Evolutionary conservation across 73 alveolate genomes (phyloP).

Genomic region (Symbiodinium pilosum): DNA sequence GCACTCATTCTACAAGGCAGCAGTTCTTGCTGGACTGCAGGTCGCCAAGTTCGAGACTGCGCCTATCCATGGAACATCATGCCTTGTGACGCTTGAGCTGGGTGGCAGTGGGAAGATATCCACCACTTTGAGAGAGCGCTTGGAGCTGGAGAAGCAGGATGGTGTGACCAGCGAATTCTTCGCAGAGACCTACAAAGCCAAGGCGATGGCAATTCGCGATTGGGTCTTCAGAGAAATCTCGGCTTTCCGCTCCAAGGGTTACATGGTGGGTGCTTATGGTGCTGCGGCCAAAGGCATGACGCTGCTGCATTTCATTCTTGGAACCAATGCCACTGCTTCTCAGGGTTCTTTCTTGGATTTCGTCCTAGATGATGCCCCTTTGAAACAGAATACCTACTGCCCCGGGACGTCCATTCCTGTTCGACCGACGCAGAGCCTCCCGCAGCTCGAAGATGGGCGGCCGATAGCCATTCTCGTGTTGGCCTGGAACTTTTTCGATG

Average conservation of each 20-base stretch:
- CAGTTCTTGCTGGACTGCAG: background rate
- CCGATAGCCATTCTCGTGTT: background rate
- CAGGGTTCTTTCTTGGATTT: background rate
- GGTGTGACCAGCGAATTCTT: background rate
- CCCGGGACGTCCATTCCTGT: background rate
- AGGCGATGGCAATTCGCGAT: background rate
- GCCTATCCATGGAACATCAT: background rate
- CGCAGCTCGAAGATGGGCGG: background rate
- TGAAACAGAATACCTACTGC: background rate
- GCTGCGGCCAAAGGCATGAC: background rate
- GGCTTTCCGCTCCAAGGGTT: background rate
- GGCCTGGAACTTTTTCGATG: background rate
- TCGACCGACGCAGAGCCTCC: background rate
- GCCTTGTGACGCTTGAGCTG: background rate
- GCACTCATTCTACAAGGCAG: background rate
- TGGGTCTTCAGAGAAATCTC: background rate
- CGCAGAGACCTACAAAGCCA: background rate
- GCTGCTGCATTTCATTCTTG: background rate
- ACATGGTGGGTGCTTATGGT: background rate
- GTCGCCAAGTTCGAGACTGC: background rate
- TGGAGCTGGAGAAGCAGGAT: background rate
- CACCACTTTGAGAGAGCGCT: background rate
- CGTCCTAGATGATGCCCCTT: background rate
- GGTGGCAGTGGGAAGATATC: background rate
- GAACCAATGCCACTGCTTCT: background rate